Conservation (phyloP, 139 green algal species). For the Chlorella vulgaris region DNA sequence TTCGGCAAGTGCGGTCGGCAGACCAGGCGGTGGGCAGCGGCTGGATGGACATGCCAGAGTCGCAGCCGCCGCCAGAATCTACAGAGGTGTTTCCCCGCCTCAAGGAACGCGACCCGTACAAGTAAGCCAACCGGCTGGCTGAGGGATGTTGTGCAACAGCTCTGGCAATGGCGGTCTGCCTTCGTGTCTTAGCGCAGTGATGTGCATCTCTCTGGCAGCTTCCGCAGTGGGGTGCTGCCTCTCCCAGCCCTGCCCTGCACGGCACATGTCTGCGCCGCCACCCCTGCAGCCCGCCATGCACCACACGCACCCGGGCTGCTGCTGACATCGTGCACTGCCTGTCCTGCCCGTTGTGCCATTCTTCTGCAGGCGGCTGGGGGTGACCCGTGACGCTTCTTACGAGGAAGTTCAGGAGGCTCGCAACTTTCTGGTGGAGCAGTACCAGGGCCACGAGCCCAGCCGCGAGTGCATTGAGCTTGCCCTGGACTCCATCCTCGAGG, state of each 20-base stretch:
- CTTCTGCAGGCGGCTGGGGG: constrained; percentile 66
- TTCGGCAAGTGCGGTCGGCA: constrained; percentile 21
- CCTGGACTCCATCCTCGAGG: constrained; percentile 77
- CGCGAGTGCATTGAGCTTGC: constrained; percentile 85
- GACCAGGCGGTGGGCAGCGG: constrained; percentile 32
- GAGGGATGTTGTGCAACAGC: too few relatives aligned
- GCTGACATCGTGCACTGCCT: too few relatives aligned
- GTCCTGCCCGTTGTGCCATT: neutral
- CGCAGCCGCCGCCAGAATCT: constrained; percentile 11
- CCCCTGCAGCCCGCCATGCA: too few relatives aligned
- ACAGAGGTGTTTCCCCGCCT: constrained; percentile 66
- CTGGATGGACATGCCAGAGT: constrained; percentile 54
- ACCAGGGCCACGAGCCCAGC: constrained; percentile 76
- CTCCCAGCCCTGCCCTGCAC: too few relatives aligned
- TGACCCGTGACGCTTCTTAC: constrained; percentile 71
- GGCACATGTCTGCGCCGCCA: too few relatives aligned
- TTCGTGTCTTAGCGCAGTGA: neutral
- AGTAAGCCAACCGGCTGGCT: constrained; percentile 43
- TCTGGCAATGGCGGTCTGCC: neutral
- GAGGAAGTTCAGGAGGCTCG: constrained; percentile 85
- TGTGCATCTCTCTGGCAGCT: neutral
- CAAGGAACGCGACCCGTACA: constrained; percentile 80
- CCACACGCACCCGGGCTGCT: neutral
- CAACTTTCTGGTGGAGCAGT: constrained; percentile 83
- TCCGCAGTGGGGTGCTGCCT: too few relatives aligned